phyloP scores from a whole-genome alignment of 805 yeast species.

The Schizosaccharomyces japonicus region DNA sequence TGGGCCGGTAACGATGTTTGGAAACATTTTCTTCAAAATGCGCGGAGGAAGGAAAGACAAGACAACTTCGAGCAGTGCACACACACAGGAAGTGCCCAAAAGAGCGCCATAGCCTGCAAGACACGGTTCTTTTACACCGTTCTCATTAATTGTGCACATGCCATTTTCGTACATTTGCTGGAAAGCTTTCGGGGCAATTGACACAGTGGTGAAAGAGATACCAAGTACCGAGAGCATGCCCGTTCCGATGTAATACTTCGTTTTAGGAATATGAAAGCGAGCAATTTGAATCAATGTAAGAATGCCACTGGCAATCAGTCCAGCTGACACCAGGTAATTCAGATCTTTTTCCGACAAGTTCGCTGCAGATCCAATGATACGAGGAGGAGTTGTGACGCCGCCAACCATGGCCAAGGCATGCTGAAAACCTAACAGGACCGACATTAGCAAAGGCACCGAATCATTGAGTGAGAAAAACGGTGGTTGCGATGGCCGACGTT shows the following conservation, averaged over 20 bases:
- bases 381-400: slow-evolving; percentile 67
- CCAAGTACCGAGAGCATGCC: slow-evolving; percentile 81
- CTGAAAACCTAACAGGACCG: slow-evolving; percentile 49
- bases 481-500: slow-evolving; percentile 22
- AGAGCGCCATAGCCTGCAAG: slow-evolving; percentile 81
- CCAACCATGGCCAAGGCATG: slow-evolving; percentile 81
- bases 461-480: slow-evolving; percentile 67
- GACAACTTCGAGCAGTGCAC: slow-evolving; percentile 50
- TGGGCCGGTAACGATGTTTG: slow-evolving; percentile 82
- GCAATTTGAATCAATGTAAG: slow-evolving; percentile 57
- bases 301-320: slow-evolving; percentile 46
- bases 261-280: slow-evolving; percentile 16
- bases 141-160: slow-evolving; percentile 31
- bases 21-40: slow-evolving; percentile 47
- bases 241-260: slow-evolving; percentile 32
- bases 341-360: slow-evolving; percentile 26
- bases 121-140: slow-evolving; percentile 50
- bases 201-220: slow-evolving; percentile 69
- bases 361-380: slow-evolving; percentile 33
- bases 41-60: slow-evolving; percentile 60
- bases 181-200: slow-evolving; percentile 50
- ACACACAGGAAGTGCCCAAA: slow-evolving; percentile 53
- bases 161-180: slow-evolving; percentile 64
- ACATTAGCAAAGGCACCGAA: slow-evolving; percentile 61
- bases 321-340: slow-evolving; percentile 48